These are phyloP conservation scores for Acrocalymma vagum DNA, from an alignment of 2,329 filamentous ascomycete genomes.

Conservation along the genomic window DNA sequence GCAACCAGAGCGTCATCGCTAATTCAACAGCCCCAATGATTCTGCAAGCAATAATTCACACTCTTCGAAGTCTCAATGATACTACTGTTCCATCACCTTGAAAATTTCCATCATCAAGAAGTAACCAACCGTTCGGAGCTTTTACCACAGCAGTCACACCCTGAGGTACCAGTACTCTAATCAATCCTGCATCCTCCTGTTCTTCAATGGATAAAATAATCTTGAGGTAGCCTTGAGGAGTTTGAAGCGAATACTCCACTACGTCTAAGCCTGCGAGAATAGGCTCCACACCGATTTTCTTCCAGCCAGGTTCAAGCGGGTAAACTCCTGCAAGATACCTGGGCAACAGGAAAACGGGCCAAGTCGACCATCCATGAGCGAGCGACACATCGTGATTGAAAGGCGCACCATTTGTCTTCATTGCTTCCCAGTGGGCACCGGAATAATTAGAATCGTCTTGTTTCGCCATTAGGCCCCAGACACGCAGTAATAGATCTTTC, in stretches of 20 bases:
- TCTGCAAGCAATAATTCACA: no score
- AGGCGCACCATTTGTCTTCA: slow-evolving; percentile 14
- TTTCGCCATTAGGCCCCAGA: slow-evolving; percentile 15
- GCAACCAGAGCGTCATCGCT: no score
- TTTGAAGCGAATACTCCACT: slow-evolving; percentile 8
- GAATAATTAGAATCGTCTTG: slow-evolving; percentile 8
- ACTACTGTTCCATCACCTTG: no score
- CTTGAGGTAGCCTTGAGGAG: slow-evolving; percentile 6
- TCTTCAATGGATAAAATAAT: slow-evolving; percentile 7
- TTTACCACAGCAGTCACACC: slow-evolving; percentile 4
- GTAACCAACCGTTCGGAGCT: slow-evolving; percentile 11
- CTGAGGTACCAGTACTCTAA: slow-evolving; percentile 5
- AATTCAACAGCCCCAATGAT: no score
- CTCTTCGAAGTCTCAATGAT: no score
- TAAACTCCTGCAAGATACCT: slow-evolving; percentile 14
- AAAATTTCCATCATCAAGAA: no score
- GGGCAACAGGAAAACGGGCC: slow-evolving; percentile 18
- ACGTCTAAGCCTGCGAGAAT: slow-evolving; percentile 7
- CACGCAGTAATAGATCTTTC: slow-evolving; percentile 8
- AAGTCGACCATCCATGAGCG: slow-evolving; percentile 17
- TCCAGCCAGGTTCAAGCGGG: slow-evolving; percentile 13
- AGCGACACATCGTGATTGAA: slow-evolving; percentile 15
- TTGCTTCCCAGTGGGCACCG: slow-evolving; percentile 14
- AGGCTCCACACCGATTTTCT: slow-evolving; percentile 9
- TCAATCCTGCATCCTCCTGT: background rate